phyloP scores from a whole-genome alignment of 78 protist species.

The Chrysochromulina parva region DNA sequence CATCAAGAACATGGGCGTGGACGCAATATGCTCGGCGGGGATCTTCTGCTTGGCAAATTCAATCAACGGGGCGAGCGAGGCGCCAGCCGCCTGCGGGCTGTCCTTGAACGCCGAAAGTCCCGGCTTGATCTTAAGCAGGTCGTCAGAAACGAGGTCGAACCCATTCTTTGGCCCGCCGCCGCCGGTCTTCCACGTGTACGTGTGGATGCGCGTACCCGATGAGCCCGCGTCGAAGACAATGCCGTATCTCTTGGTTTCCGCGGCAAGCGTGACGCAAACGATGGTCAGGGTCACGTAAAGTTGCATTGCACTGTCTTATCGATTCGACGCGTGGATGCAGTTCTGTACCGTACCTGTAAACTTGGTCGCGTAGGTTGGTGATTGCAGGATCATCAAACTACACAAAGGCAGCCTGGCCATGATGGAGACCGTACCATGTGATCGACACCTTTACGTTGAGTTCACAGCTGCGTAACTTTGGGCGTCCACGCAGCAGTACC shows the following conservation, averaged over 20 bases:
- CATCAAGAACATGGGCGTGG: neutral
- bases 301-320: no score
- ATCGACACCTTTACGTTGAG: no score
- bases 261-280: no score
- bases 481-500: no score
- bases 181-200: constrained; percentile 11
- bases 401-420: no score
- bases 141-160: neutral
- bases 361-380: no score
- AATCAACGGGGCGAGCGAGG: neutral
- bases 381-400: no score
- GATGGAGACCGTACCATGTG: no score
- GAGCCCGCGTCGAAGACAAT: constrained; percentile 58
- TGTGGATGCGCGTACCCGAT: constrained; percentile 46
- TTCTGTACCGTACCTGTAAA: no score
- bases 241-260: neutral
- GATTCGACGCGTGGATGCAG: no score
- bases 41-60: neutral
- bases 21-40: neutral
- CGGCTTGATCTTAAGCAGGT: neutral
- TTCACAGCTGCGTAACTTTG: no score
- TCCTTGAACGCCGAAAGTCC: constrained; percentile 20
- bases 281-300: no score
- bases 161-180: neutral
- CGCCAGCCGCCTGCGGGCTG: neutral